A percentile compares a stretch with the other conserved stretches of the same genome.
Conservation (phyloP, 768 basidiomycete species). For the Boletus rubescentipes region DNA sequence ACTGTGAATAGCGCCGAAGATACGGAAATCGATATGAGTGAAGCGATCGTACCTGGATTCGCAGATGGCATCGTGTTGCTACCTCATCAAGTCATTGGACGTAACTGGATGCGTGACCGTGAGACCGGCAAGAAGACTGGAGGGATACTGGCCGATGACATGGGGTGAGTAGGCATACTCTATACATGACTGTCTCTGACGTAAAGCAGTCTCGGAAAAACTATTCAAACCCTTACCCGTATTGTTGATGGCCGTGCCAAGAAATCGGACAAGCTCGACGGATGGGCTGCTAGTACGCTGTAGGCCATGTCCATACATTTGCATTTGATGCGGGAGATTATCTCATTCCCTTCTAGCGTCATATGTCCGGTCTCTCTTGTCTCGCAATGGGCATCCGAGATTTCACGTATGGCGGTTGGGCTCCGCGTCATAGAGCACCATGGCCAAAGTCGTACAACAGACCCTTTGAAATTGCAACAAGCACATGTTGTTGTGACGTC, state of each 20-base stretch:
- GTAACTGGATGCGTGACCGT: slow-evolving; percentile 84
- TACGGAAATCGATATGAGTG: slow-evolving; percentile 52
- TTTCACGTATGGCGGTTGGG: slow-evolving; percentile 63
- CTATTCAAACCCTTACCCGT: slow-evolving; percentile 84
- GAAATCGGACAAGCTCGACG: slow-evolving; percentile 66
- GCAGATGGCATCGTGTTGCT: slow-evolving; percentile 64
- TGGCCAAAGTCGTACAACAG: slow-evolving; percentile 69
- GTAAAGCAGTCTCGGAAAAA: slow-evolving; percentile 69
- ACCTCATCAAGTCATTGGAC: slow-evolving; percentile 85
- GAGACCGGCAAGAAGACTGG: slow-evolving; percentile 78
- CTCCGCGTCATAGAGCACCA: slow-evolving; percentile 83
- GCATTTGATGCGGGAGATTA: neutral
- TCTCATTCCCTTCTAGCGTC: slow-evolving; percentile 50
- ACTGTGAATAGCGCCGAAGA: slow-evolving; percentile 54
- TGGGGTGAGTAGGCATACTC: slow-evolving; percentile 55
- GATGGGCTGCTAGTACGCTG: slow-evolving; percentile 73
- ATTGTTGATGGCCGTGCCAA: slow-evolving; percentile 81
- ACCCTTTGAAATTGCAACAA: slow-evolving; percentile 50
- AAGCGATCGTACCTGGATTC: slow-evolving; percentile 78
- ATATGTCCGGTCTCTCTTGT: slow-evolving; percentile 86
- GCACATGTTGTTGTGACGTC: slow-evolving; percentile 84
- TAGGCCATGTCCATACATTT: slow-evolving; percentile 33
- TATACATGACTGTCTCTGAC: slow-evolving; percentile 4
- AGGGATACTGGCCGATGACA: slow-evolving; percentile 91
- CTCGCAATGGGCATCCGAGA: slow-evolving; percentile 88